A percentile compares a stretch with the other conserved stretches of the same genome.
These are phyloP conservation scores for Elsinoe necatrix DNA, from an alignment of 2,329 filamentous ascomycete genomes.

Conservation along the genomic window DNA sequence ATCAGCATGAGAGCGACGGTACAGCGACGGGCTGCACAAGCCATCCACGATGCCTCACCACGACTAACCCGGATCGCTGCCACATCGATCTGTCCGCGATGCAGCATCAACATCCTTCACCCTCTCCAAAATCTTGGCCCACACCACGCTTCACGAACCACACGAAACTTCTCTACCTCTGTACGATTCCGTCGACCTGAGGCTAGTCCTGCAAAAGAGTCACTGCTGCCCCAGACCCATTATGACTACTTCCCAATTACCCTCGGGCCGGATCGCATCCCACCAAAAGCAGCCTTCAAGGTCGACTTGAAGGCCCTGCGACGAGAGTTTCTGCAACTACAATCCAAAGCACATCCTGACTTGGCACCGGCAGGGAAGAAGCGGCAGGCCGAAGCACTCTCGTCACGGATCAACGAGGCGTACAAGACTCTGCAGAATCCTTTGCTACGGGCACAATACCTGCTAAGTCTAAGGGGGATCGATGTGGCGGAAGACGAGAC, in stretches of 20 bases:
- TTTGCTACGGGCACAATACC: slow-evolving; percentile 76
- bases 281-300: slow-evolving; percentile 65
- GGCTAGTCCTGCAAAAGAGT: slow-evolving; percentile 14
- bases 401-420: slow-evolving; percentile 78
- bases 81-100: not conserved
- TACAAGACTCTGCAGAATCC: slow-evolving; percentile 78
- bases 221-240: slow-evolving; percentile 46
- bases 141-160: not conserved
- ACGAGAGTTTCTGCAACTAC: slow-evolving; percentile 77
- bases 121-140: not conserved
- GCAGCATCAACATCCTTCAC: not conserved
- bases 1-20: not conserved
- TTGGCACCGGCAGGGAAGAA: slow-evolving; percentile 45
- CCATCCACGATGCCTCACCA: not conserved
- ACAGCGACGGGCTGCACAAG: not conserved
- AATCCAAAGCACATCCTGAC: slow-evolving; percentile 69
- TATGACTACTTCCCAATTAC: slow-evolving; percentile 84
- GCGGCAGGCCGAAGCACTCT: slow-evolving; percentile 63
- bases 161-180: not conserved
- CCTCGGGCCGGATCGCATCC: slow-evolving; percentile 61
- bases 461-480: slow-evolving; percentile 62
- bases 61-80: not conserved
- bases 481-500: slow-evolving; percentile 75
- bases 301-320: slow-evolving; percentile 64
- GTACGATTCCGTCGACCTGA: not conserved